Base-by-base conservation (phyloP, 164 flowering plant species). In the Pachysandra terminalis region DNA sequence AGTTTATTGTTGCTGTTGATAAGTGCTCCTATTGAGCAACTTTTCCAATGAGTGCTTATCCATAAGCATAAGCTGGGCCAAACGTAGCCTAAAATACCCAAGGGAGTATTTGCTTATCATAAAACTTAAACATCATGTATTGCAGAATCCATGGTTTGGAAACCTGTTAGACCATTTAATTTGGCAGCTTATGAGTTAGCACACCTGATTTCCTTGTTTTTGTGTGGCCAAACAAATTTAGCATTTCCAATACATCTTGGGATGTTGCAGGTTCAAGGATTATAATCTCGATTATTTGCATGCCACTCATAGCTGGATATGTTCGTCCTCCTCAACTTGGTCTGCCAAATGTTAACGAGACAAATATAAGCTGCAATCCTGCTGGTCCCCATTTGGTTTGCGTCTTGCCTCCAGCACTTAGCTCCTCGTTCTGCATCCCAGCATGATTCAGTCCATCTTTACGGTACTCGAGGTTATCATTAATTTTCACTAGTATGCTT, bases 381-480 rank as follows among this genome's bases (percentile, higher is more conserved):
- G 82, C 97, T 27, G 96, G 90, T 12, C 98, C 99, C 0, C 98
- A 96, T 70, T 74, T 96, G 70, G 84, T 96, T 41, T 90, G 99
- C 68, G 86, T 96, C 64, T 81, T 93, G 85, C 99, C 99, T 67
- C 91, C 98, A 0, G 70, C 86, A 71, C 89, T 91, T 67, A 88
- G 98, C 86, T 96, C 98, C 23, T 93, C 99, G 14, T 96, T 78
- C 75, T 96, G 98, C 71, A 77, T 88, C 58, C 88, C 97, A 28
- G 83, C 86, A 8, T 88, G 74, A 86, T 56, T 55, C 9, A 24
- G 53, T 62, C 37, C 41, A 28, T 26, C 45, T 21, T 66, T 37
- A 26, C 19, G 35, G 25, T 71, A 51, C 27, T 65, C 37, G 27
- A 65, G 59, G 54, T 41, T 48, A 21, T 27, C 15, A 52, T n/a